Evolutionary conservation across 1,139 yeast species (phyloP).

Genomic region (Zygosaccharomyces sapae): DNA sequence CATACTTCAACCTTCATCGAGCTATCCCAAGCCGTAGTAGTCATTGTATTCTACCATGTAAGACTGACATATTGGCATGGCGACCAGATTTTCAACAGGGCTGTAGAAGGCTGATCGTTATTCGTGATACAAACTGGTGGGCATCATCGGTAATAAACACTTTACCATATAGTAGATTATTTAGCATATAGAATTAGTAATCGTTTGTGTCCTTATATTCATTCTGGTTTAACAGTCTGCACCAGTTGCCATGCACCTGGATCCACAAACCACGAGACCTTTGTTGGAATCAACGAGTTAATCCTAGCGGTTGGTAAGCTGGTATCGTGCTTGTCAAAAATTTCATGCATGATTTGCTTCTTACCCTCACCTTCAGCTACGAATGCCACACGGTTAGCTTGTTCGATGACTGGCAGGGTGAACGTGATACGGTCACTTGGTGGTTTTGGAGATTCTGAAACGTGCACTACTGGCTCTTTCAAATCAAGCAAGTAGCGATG

Average conservation of each 20-base stretch:
- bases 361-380: constrained; percentile 89
- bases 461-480: constrained; percentile 86
- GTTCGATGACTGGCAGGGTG: constrained; percentile 86
- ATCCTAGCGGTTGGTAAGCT: constrained; percentile 72
- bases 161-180: no score
- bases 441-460: constrained; percentile 89
- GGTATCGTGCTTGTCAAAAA: constrained; percentile 53
- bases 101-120: neutral
- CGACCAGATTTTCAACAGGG: constrained; percentile 4
- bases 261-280: constrained; percentile 79
- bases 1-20: constrained; percentile 8
- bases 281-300: constrained; percentile 44
- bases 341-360: constrained; percentile 65
- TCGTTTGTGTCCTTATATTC: neutral
- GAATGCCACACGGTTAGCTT: constrained; percentile 64
- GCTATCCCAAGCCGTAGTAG: neutral
- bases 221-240: constrained; percentile 2
- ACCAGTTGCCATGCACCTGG: constrained; percentile 53
- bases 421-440: constrained; percentile 87
- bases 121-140: neutral
- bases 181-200: no score
- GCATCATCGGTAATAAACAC: no score
- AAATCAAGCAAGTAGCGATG: constrained; percentile 68
- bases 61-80: constrained; percentile 2
- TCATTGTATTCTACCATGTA: no score